These are phyloP conservation scores for Penicillium salamii DNA, from an alignment of 495 filamentous ascomycete genomes.

Conservation along the genomic window DNA sequence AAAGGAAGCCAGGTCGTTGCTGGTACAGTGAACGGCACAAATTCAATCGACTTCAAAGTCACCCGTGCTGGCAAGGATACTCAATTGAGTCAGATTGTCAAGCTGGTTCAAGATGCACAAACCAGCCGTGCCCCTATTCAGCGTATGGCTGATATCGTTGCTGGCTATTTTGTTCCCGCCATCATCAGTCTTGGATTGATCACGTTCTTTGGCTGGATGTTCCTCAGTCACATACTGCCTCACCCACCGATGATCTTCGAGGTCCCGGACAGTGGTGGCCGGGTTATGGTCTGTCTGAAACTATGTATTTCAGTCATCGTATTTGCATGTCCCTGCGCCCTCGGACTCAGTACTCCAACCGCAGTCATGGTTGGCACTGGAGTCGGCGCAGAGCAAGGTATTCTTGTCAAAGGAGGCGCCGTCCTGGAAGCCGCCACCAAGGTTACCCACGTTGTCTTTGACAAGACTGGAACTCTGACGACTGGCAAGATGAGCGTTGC, in stretches of 20 bases:
- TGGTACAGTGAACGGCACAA: constrained; percentile 95
- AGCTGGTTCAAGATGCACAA: constrained; percentile 93
- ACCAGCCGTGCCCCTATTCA: constrained; percentile 94
- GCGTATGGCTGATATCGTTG: constrained; percentile 83
- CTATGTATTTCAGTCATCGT: constrained; percentile 98
- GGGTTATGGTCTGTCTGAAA: constrained; percentile 94
- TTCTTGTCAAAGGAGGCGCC: constrained; percentile 93
- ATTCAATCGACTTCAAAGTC: constrained; percentile 88
- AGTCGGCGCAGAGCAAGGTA: constrained; percentile 93
- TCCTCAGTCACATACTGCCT: constrained; percentile 80
- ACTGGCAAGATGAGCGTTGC: constrained; percentile 92
- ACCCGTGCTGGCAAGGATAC: constrained; percentile 92
- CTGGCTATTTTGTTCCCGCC: constrained; percentile 90
- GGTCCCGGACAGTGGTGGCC: constrained; percentile 76
- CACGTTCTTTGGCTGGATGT: constrained; percentile 93
- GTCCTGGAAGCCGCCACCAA: constrained; percentile 91
- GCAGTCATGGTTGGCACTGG: constrained; percentile 99
- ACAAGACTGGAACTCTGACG: constrained; percentile 97
- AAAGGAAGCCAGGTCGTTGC: constrained; percentile 79
- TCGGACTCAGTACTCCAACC: constrained; percentile 91
- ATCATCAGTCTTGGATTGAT: constrained; percentile 80
- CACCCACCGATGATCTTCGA: constrained; percentile 87
- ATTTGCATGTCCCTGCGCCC: constrained; percentile 94
- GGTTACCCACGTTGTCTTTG: constrained; percentile 91
- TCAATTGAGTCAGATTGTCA: constrained; percentile 96